A percentile compares a stretch with the other conserved stretches of the same genome.
Evolutionary conservation across 2,329 filamentous ascomycete genomes (phyloP).

Genomic region (Fonsecaea erecta): DNA sequence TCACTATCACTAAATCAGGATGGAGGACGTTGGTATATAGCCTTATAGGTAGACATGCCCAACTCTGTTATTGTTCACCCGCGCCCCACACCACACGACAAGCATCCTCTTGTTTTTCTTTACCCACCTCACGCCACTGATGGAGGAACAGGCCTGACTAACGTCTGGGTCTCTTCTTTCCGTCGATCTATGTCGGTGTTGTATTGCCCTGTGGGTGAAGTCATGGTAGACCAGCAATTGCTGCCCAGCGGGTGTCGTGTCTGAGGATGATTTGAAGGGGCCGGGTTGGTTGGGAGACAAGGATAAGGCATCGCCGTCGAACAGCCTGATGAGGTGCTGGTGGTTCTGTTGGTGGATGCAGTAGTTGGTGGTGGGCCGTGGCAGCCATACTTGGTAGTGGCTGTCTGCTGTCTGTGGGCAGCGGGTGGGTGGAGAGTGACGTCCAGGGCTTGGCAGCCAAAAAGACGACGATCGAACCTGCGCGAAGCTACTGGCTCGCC

Average conservation of each 20-base stretch:
- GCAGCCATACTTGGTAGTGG: background rate
- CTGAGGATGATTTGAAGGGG: slow-evolving; percentile 6
- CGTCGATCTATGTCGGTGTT: background rate
- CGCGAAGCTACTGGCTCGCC: slow-evolving; percentile 16
- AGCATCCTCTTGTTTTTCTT: background rate
- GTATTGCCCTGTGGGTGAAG: background rate
- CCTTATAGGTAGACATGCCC: background rate
- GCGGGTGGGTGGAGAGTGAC: background rate
- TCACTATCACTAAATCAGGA: slow-evolving; percentile 1
- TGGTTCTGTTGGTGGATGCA: background rate
- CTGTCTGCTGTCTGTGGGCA: background rate
- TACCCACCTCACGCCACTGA: background rate
- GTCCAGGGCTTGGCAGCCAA: slow-evolving; percentile 1
- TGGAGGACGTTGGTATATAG: background rate
- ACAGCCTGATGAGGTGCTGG: background rate
- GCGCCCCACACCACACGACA: background rate
- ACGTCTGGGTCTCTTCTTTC: no score
- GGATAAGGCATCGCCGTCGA: background rate
- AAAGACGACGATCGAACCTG: slow-evolving; percentile 14
- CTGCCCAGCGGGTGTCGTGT: slow-evolving; percentile 1
- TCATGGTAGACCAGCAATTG: background rate
- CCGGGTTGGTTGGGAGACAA: slow-evolving; percentile 4
- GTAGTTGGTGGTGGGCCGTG: background rate
- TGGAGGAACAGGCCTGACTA: background rate
- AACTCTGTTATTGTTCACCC: background rate